A percentile compares a stretch with the other conserved stretches of the same genome.
Conservation (phyloP, 257 asterid genomes). For the Solanum piurae region DNA sequence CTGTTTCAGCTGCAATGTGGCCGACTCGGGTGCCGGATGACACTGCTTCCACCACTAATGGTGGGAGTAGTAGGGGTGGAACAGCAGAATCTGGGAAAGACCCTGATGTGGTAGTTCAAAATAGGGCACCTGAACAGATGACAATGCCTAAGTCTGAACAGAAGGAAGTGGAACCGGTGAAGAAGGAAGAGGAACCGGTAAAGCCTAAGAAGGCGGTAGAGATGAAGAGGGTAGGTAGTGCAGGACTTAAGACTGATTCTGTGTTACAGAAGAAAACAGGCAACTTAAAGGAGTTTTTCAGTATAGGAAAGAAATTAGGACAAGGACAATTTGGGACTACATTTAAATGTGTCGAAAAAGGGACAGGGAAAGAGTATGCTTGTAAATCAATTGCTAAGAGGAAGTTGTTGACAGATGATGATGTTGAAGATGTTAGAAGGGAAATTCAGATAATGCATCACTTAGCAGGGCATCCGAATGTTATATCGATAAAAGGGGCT, state of each 20-base stretch:
- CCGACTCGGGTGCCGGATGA: constrained; percentile 53
- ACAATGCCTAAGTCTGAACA: not conserved
- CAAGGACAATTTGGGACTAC: constrained; percentile 95
- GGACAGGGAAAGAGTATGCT: constrained; percentile 56
- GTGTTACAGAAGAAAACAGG: constrained; percentile 70
- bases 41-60: constrained; percentile 23
- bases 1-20: constrained; percentile 91
- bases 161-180: not conserved
- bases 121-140: not conserved
- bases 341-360: constrained; percentile 67
- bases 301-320: constrained; percentile 75
- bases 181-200: constrained; percentile 14
- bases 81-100: constrained; percentile 7
- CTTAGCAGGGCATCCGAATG: constrained; percentile 80
- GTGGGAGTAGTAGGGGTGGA: constrained; percentile 33
- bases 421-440: constrained; percentile 94
- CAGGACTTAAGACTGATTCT: constrained; percentile 78
- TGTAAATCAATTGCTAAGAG: constrained; percentile 96
- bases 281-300: constrained; percentile 65
- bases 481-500: constrained; percentile 84
- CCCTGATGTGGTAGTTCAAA: not conserved
- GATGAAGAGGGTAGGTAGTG: constrained; percentile 72
- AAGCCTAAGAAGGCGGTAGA: constrained; percentile 37
- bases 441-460: constrained; percentile 99
- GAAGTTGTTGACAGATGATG: constrained; percentile 75